Evolutionary conservation across 257 asterid genomes (phyloP), one percentile per base, ranked within the genome.

Genomic region (Capsicum pubescens): DNA sequence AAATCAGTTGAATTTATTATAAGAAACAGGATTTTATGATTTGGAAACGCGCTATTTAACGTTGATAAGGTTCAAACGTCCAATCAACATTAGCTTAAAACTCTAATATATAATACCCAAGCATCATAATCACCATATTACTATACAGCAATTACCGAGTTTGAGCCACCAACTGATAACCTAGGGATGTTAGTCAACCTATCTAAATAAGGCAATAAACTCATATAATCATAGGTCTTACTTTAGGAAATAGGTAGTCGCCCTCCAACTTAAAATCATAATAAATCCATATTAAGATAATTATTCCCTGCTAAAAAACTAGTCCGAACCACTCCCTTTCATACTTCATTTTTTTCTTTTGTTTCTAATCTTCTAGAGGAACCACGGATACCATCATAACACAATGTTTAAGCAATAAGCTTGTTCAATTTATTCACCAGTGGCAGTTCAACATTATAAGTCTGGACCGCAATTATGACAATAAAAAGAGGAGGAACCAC

Each of bases 51-150:
- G 26, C 77, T 36, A 36, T 39, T 8, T 68, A 68, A 39, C 50
- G 74, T 67, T 36, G 74, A 67, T 67, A 7, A 67, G 26, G 26
- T 68, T 68, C 77, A 68, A 68, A 66, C 52, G 21, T 8, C 54
- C 54, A 36, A 69, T 14, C 32, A 69, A 69, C 32, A 39, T 26
- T 69, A 69, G 54, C 77, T 39, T 69, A 3, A 69, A 69, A 69
- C 54, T 39, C 77, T 7, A 7, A 55, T 55, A 14, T n/a, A 63
- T 26, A 11, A 12, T 60, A 50, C 60, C 44, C 50, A 69, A 48
- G 80, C 80, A 66, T 54, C 35, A 74, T 19, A 74, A 72, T 72
- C 60, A 74, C 80, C 80, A 74, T 50, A 74, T 48, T 26, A 74
- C 59, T 48, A 72, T 58, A 72, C 12, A 48, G 3, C 60, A 72